phyloP scores from a whole-genome alignment of 1,284 basidiomycete genomes.

The Naganishia sp. region DNA sequence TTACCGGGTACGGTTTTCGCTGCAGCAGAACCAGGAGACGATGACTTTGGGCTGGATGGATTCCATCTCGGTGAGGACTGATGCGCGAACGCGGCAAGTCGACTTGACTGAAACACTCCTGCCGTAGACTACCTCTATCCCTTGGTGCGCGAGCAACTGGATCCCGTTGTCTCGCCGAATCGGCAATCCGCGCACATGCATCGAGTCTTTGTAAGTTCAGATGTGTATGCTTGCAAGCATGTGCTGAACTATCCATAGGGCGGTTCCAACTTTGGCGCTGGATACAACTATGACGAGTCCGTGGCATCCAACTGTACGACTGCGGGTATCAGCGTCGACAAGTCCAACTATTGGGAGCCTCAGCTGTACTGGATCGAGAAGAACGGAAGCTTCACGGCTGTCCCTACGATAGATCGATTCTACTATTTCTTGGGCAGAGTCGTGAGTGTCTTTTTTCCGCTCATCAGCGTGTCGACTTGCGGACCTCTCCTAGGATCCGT shows the following conservation, averaged over 20 bases:
- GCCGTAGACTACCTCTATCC: constrained; percentile 14
- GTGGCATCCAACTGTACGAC: constrained; percentile 14
- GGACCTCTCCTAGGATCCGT: neutral
- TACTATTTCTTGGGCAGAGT: constrained; percentile 26
- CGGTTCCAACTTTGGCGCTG: constrained; percentile 29
- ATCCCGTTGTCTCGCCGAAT: constrained; percentile 35
- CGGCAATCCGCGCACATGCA: constrained; percentile 33
- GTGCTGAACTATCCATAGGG: neutral
- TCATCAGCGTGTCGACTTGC: neutral
- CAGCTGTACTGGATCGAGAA: constrained; percentile 27
- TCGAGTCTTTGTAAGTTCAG: constrained; percentile 23
- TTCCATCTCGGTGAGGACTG: constrained; percentile 21
- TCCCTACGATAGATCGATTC: constrained; percentile 6
- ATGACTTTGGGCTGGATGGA: constrained; percentile 13
- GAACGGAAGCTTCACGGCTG: constrained; percentile 5
- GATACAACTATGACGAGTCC: constrained; percentile 14
- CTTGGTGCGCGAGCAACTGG: constrained; percentile 32
- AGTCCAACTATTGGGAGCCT: constrained; percentile 28
- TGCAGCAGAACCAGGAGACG: constrained; percentile 6
- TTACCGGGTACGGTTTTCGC: constrained; percentile 17
- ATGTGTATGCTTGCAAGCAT: neutral
- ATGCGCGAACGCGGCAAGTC: neutral
- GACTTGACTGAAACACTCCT: neutral
- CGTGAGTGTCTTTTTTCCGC: neutral
- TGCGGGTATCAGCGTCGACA: constrained; percentile 21